These are phyloP conservation scores for Grosmannia clavigera DNA, from an alignment of 2,329 filamentous ascomycete genomes.

Conservation along the genomic window DNA sequence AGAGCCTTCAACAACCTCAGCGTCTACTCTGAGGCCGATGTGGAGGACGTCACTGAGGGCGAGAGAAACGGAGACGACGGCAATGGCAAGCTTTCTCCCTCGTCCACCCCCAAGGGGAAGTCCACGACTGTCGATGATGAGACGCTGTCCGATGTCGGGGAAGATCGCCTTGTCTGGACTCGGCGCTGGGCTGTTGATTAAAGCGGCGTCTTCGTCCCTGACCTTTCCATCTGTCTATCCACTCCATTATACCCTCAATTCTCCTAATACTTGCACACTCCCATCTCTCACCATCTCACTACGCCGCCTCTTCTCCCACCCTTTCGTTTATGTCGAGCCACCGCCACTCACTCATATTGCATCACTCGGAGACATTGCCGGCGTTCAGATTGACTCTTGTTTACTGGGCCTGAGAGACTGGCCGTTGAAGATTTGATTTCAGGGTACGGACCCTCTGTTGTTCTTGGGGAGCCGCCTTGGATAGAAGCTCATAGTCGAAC, in stretches of 20 bases:
- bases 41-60: conserved; percentile 7
- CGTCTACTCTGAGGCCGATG: conserved; percentile 9
- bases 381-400: conserved; percentile 3
- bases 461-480: neutral
- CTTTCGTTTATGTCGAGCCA: neutral
- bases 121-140: neutral
- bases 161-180: conserved; percentile 9
- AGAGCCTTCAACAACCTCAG: neutral
- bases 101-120: neutral
- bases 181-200: conserved; percentile 11
- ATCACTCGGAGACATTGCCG: conserved; percentile 1
- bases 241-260: neutral
- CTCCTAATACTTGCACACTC: neutral
- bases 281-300: neutral
- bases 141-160: conserved; percentile 7
- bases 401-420: neutral
- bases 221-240: neutral
- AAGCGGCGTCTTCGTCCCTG: neutral
- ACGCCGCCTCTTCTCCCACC: neutral
- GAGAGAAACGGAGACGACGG: conserved; percentile 6
- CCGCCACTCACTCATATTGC: conserved; percentile 6
- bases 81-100: neutral
- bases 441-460: neutral
- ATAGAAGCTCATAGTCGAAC: neutral
- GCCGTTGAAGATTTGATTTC: neutral